Base-by-base conservation (phyloP, 345 rosid species). In the Syzygium grande region DNA sequence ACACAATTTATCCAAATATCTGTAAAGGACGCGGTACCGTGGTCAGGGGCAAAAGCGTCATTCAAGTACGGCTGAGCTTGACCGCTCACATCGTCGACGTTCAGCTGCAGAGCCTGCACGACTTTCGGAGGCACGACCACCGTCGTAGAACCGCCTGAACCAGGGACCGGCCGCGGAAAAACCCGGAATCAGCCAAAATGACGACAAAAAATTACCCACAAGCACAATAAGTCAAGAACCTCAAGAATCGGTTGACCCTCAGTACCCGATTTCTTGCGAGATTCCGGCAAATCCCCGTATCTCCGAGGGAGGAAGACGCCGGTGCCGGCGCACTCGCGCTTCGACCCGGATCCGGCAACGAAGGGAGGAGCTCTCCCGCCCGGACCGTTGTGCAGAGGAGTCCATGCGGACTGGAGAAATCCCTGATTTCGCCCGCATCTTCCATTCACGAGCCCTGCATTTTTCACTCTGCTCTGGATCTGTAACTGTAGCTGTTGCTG, bases 271-370 rank as follows among this genome's bases (percentile, higher is more conserved):
- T 95, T 96, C 93, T 92, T 95, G 53, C 89, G 91, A 49, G 94
- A 52, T 54, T 92, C 97, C 2, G 91, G 73, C 11, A 84, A 73
- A 41, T 91, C 88, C 51, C 90, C 89, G n/a, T 86, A 87, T 77
- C 90, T 91, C 22, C 95, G 95, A 77, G 99, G 99, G 87, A 97
- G 88, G 91, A 97, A 97, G 19, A 97, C 99, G 49, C 99, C 99
- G 30, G 99, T 97, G 14, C 99, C 99, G 4, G 94, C 58, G 29
- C 93, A 92, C 56, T 91, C 90, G 17, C 89, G 87, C 88, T 89
- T 95, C 25, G 84, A 90, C 10, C 89, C 90, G 79, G 92, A 88
- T 87, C 94, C 94, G 25, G 87, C 63, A 11, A 87, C 87, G 22
- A 90, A 90, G 17, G 86, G 61, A 19, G 88, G 87, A 54, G 93